Conservation (phyloP, 2,329 filamentous ascomycete genomes). For the Myrmaecium sp. region DNA sequence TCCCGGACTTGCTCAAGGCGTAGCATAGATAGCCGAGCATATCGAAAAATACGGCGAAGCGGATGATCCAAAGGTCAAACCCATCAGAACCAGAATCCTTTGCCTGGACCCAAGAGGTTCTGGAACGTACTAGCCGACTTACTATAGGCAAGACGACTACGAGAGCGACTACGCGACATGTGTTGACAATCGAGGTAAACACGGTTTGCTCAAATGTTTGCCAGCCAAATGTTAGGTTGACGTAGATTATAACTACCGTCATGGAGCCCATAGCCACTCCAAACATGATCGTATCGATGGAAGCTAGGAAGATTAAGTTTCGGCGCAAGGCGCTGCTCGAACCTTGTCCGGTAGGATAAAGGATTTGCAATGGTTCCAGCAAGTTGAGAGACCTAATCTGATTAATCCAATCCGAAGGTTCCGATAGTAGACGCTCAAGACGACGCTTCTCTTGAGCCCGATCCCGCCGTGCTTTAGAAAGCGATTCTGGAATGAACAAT, state of each 20-base stretch:
- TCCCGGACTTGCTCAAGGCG: conserved; percentile 42
- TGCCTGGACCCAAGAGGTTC: conserved; percentile 20
- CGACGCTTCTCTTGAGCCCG: conserved; percentile 52
- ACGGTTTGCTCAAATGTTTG: conserved; percentile 60
- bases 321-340: conserved; percentile 42
- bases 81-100: conserved; percentile 53
- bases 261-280: conserved; percentile 66
- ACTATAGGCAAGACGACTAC: conserved; percentile 58
- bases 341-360: conserved; percentile 54
- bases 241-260: conserved; percentile 72
- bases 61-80: conserved; percentile 63
- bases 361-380: conserved; percentile 57
- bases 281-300: conserved; percentile 68
- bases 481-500: conserved; percentile 66
- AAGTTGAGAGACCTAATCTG: conserved; percentile 40
- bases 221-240: conserved; percentile 68
- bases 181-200: conserved; percentile 68
- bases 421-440: conserved; percentile 15
- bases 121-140: conserved; percentile 53
- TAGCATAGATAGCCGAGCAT: conserved; percentile 62
- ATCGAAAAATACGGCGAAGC: conserved; percentile 59
- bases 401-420: conserved; percentile 26
- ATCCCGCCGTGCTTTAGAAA: conserved; percentile 55
- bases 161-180: conserved; percentile 57
- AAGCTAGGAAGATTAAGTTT: conserved; percentile 68